Evolutionary conservation across 2,329 filamentous ascomycete genomes (phyloP).

Genomic region (Monosporascus sp.): DNA sequence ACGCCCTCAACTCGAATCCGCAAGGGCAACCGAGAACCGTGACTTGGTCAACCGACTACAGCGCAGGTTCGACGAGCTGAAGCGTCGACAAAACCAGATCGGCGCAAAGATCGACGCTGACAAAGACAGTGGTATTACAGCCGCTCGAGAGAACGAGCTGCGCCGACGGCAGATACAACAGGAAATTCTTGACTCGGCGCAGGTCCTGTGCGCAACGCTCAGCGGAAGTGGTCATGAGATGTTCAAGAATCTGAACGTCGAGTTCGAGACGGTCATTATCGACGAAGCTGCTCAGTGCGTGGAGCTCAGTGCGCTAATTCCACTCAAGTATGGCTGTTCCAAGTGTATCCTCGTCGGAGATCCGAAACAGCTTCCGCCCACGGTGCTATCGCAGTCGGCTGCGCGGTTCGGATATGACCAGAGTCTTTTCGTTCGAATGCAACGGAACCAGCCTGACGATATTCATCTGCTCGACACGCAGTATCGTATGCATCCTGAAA

Average conservation of each 20-base stretch:
- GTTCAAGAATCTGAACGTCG: conserved; percentile 88
- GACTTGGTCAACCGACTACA: conserved; percentile 52
- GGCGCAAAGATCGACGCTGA: conserved; percentile 81
- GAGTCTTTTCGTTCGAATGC: conserved; percentile 97
- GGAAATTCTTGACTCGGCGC: conserved; percentile 81
- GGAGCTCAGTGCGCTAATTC: conserved; percentile 91
- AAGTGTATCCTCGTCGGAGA: conserved; percentile 98
- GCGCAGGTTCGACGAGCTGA: conserved; percentile 71
- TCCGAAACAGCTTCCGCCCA: conserved; percentile 93
- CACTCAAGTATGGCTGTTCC: conserved; percentile 92
- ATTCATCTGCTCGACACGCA: conserved; percentile 95
- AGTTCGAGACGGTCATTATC: conserved; percentile 98
- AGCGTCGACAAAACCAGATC: conserved; percentile 69
- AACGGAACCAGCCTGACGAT: conserved; percentile 80
- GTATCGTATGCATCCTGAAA: conserved; percentile 98
- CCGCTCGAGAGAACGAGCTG: conserved; percentile 79
- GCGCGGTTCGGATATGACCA: conserved; percentile 94
- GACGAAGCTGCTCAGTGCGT: conserved; percentile 98
- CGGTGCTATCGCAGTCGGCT: conserved; percentile 89
- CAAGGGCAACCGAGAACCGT: conserved; percentile 50
- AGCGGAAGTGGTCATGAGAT: conserved; percentile 96
- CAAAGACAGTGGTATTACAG: conserved; percentile 79
- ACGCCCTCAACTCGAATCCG: conserved; percentile 66
- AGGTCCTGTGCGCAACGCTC: conserved; percentile 91
- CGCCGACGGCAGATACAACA: conserved; percentile 81